Percentiles rank a stretch among this genome's conserved stretches.
These are phyloP conservation scores for Haberlea rhodopensis DNA, from an alignment of 257 asterid species.

Conservation along the genomic window DNA sequence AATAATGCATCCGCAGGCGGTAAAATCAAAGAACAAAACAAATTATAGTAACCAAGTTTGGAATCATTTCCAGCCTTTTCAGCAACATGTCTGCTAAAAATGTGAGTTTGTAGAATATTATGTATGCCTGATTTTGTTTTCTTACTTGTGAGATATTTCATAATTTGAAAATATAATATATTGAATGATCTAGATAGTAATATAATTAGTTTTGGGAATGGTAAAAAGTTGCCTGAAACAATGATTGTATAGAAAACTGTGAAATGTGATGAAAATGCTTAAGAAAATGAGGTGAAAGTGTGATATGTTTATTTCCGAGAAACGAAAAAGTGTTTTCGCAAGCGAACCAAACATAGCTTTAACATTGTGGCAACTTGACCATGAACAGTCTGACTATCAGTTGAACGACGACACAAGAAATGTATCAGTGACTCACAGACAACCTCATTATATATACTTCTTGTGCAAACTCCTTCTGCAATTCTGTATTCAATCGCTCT, in stretches of 20 bases:
- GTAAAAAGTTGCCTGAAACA: too few relatives aligned
- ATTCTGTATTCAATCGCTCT: slow-evolving; percentile 70
- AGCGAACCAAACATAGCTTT: neutral
- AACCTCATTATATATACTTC: slow-evolving; percentile 98
- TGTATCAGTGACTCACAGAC: slow-evolving; percentile 22
- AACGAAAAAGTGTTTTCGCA: too few relatives aligned
- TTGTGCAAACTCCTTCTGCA: slow-evolving; percentile 94
- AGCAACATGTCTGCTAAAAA: neutral
- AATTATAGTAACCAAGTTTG: neutral
- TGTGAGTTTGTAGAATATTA: too few relatives aligned
- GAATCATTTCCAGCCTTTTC: neutral
- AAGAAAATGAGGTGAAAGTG: too few relatives aligned
- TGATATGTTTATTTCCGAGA: too few relatives aligned
- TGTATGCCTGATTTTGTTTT: neutral
- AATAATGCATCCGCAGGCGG: neutral
- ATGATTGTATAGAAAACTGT: too few relatives aligned
- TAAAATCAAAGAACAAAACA: too few relatives aligned
- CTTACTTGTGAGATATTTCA: neutral
- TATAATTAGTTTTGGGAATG: too few relatives aligned
- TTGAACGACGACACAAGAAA: slow-evolving; percentile 15
- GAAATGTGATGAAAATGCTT: too few relatives aligned
- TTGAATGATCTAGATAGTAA: neutral
- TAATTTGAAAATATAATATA: neutral
- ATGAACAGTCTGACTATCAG: neutral
- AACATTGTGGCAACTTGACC: neutral